A percentile compares a stretch with the other conserved stretches of the same genome.
phyloP scores from a whole-genome alignment of 1,284 basidiomycete species.

The Trichosporon sp. region DNA sequence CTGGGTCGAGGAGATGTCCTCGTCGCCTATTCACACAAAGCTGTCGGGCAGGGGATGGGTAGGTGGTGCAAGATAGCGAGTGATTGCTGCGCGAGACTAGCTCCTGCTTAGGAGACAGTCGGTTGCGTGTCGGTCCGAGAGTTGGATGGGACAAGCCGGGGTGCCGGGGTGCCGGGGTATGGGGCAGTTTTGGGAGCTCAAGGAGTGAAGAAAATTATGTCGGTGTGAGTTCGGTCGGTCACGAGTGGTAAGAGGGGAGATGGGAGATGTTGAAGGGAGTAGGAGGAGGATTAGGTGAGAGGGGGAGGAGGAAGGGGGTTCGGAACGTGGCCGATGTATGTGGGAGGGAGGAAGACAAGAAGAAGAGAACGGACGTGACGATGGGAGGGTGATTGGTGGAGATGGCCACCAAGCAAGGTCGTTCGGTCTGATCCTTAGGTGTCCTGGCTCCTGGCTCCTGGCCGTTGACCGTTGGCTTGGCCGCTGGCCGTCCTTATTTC shows the following conservation, averaged over 20 bases:
- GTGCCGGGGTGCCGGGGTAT: not conserved
- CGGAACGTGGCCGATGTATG: not conserved
- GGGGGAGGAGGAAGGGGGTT: not conserved
- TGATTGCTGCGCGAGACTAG: not conserved
- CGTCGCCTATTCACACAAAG: conserved; percentile 10
- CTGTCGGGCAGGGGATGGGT: not conserved
- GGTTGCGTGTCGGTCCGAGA: conserved; percentile 1
- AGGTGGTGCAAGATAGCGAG: not conserved
- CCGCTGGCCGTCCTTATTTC: not conserved
- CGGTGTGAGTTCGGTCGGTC: not conserved
- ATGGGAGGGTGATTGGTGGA: conserved; percentile 10
- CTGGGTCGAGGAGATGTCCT: not conserved
- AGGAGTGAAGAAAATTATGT: conserved; percentile 4
- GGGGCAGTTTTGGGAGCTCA: not conserved
- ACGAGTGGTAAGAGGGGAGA: not conserved
- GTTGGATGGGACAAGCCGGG: not conserved
- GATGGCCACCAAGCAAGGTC: not conserved
- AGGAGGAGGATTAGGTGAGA: not conserved
- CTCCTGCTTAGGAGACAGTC: not conserved
- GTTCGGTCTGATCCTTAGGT: not conserved
- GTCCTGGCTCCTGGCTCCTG: not conserved
- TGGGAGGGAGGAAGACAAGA: conserved; percentile 20
- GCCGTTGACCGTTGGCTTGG: not conserved
- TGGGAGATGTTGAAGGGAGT: not conserved
- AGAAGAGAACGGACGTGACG: not conserved